Conservation (phyloP, 1,284 basidiomycete genomes). For the Acaromyces ingoldii region DNA sequence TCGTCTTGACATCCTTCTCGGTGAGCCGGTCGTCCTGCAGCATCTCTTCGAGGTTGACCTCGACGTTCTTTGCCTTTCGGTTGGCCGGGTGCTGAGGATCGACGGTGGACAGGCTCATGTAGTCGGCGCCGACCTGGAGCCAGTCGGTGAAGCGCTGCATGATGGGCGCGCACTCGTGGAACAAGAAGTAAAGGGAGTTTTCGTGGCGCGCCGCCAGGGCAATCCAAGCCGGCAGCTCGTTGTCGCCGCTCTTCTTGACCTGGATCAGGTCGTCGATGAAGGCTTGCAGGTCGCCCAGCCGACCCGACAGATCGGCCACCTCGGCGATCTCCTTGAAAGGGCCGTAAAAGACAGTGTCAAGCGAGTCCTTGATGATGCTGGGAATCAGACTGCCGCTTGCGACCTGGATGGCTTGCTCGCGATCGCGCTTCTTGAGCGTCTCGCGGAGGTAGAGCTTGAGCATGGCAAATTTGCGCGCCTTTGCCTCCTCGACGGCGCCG, state of each 20-base stretch:
- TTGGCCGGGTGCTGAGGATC: constrained; percentile 45
- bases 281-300: constrained; percentile 44
- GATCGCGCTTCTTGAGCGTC: constrained; percentile 40
- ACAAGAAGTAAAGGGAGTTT: constrained; percentile 41
- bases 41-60: constrained; percentile 48
- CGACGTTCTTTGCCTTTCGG: constrained; percentile 36
- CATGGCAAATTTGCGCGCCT: constrained; percentile 45
- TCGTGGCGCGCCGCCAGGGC: constrained; percentile 44
- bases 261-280: constrained; percentile 46
- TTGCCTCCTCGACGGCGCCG: constrained; percentile 20
- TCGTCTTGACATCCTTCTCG: constrained; percentile 34
- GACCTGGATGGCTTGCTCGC: constrained; percentile 38
- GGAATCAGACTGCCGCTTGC: constrained; percentile 38
- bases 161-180: constrained; percentile 45
- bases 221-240: constrained; percentile 40
- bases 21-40: constrained; percentile 42
- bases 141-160: constrained; percentile 39
- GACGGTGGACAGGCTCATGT: constrained; percentile 45
- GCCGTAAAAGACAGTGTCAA: constrained; percentile 42
- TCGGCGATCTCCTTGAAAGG: constrained; percentile 32
- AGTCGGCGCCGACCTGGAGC: constrained; percentile 42
- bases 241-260: constrained; percentile 26
- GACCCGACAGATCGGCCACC: constrained; percentile 32
- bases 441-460: constrained; percentile 46
- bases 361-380: constrained; percentile 43